These are phyloP conservation scores for Paratrypanosoma confusum DNA, from an alignment of 208 protist species.

Conservation along the genomic window DNA sequence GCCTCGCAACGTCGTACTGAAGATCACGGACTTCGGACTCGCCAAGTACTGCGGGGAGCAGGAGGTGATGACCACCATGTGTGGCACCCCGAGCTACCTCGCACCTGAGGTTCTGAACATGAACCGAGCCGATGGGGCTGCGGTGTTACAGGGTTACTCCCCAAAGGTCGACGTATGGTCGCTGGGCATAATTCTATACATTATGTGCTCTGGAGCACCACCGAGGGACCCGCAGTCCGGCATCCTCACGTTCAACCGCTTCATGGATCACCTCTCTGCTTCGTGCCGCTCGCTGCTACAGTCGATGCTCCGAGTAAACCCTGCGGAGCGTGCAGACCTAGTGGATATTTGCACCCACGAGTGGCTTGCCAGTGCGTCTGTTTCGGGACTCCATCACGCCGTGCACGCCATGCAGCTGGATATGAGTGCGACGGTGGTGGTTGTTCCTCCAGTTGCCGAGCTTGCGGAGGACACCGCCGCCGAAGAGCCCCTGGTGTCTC, in stretches of 20 bases:
- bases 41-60: slow-evolving; percentile 37
- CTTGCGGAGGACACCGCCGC: no score
- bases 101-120: slow-evolving; percentile 40
- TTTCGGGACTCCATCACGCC: slow-evolving; percentile 6
- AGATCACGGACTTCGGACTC: slow-evolving; percentile 71
- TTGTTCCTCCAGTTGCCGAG: no score
- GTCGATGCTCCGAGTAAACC: slow-evolving; percentile 25
- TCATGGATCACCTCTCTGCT: slow-evolving; percentile 20
- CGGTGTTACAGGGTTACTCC: neutral
- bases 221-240: slow-evolving; percentile 14
- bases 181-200: slow-evolving; percentile 59
- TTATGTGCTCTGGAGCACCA: slow-evolving; percentile 56
- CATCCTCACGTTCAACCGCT: slow-evolving; percentile 13
- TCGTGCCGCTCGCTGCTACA: slow-evolving; percentile 30
- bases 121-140: neutral
- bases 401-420: neutral
- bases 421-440: neutral
- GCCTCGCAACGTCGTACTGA: slow-evolving; percentile 35
- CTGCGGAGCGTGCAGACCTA: slow-evolving; percentile 18
- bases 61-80: slow-evolving; percentile 2
- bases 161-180: slow-evolving; percentile 54
- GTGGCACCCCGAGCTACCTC: slow-evolving; percentile 47
- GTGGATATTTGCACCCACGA: slow-evolving; percentile 23
- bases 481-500: no score
- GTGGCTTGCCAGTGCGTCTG: slow-evolving; percentile 22